phyloP scores from a whole-genome alignment of 2,329 filamentous ascomycete species.

The Coniella vitis region DNA sequence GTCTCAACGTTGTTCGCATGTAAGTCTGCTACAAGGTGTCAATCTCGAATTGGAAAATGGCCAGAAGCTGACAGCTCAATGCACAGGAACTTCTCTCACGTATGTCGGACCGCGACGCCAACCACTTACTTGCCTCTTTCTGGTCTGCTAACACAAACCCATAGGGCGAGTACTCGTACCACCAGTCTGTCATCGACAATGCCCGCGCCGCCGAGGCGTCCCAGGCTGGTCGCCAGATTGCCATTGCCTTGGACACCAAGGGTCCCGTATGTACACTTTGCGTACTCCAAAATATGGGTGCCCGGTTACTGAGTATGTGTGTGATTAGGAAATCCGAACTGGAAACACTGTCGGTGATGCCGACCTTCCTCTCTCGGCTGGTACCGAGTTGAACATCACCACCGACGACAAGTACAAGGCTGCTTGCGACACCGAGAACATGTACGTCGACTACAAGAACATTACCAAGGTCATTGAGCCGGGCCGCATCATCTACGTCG shows the following conservation, averaged over 20 bases:
- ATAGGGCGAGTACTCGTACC: conserved; percentile 75
- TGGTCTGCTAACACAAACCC: conserved; percentile 29
- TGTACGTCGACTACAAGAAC: conserved; percentile 99
- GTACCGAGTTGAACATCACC: conserved; percentile 87
- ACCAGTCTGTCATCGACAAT: conserved; percentile 97
- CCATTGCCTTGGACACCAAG: conserved; percentile 82
- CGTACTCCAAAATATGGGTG: neutral
- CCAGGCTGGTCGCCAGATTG: conserved; percentile 77
- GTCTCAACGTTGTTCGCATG: conserved; percentile 98
- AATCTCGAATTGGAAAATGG: neutral
- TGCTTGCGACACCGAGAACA: conserved; percentile 80
- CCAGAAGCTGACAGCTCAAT: conserved; percentile 1
- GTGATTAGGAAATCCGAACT: conserved; percentile 17
- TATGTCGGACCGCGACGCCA: conserved; percentile 7
- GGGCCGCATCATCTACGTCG: conserved; percentile 94
- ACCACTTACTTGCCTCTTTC: neutral
- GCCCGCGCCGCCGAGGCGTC: conserved; percentile 76
- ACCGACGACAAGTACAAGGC: conserved; percentile 91
- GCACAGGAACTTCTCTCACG: conserved; percentile 17
- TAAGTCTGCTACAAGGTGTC: conserved; percentile 40
- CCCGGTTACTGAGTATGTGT: neutral
- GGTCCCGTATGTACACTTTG: conserved; percentile 34
- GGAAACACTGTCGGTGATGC: conserved; percentile 64
- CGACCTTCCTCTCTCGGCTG: conserved; percentile 75
- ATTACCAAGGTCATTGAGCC: conserved; percentile 95